Evolutionary conservation across 2,329 filamentous ascomycete genomes (phyloP), one percentile per base, ranked within the genome.

Genomic region (Botrytis pseudocinerea): DNA sequence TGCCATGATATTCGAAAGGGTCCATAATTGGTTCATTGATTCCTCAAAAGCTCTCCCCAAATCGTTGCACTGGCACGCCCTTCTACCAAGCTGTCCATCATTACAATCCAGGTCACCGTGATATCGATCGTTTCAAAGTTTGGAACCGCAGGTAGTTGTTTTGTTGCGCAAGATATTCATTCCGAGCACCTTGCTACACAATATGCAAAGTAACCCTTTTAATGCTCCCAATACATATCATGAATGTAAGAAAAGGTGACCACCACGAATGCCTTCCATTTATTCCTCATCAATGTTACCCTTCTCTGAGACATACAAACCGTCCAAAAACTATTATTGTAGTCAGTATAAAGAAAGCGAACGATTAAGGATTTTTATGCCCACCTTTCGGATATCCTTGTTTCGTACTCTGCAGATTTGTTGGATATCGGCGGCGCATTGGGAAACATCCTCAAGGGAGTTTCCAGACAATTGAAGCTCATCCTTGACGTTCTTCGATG

Each of bases 381-480:
- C 80, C 83, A 94, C 92, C 93, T 98, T 98, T 89, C 97, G 94
- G 89, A 99, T 99, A 97, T 99, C 96, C 94, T 99, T 99, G 93
- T 99, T 99, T 86, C 94, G 92, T 86, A 99, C 96, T 87, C 91
- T 91, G 94, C 96, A 99, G 87, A 96, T 95, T 88, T 99, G 96
- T 90, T 99, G 96, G 85, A 99, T 98, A 85, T 99, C 96, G 86
- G 96, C 96, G 80, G 96, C 96, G 83, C 92, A 94, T 89, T 99
- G 96, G 82, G 96, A 99, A 79, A 99, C 96, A 84, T 91, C 91
- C 90, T 99, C 97, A 81, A 99, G 89, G 77, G 93, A 97, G 93
- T 98, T 99, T 82, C 96, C 96, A 80, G 84, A 88, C 81, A 99
- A 88, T 85, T 95, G 87, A 77, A 99, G 92, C 91, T 99, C 95